Base-by-base conservation (phyloP, 139 green algal genomes). In the Gonium pectorale region DNA sequence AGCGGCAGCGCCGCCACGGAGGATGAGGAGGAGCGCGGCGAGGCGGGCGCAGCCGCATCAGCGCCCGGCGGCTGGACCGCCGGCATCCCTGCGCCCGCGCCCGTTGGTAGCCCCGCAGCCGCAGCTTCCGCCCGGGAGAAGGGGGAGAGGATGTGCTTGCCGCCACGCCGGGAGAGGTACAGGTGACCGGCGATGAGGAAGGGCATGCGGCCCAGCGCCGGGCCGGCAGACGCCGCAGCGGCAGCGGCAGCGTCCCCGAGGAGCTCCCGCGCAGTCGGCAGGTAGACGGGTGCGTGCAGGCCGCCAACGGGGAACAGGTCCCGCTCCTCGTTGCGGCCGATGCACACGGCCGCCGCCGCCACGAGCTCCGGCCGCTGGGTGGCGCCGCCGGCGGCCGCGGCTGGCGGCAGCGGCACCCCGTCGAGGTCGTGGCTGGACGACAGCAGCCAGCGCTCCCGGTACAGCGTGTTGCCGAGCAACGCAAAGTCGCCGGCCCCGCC, bases 101-200 rank as follows among this genome's bases (percentile, higher is more conserved):
- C n/a, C n/a, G n/a, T n/a, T n/a, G n/a, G n/a, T 6, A 21, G 19
- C 35, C 21, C 66, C 64, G 64, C 27, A 5, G 29, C 51, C 7
- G 52, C 68, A 15, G 35, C 59, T n/a, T 51, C 43, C 5, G 31
- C 37, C 9, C 64, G 46, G 7, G 44, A 26, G 29, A 78, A 77
- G 4, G 79, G 64, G 33, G 79, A 62, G 7, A 85, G 6, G 24
- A 85, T 38, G 64, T 78, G 79, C 40, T 75, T 77, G 27, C 79
- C 79, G 33, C 21, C 8, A 15, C 79, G 63, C 13, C 79, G 64
- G 29, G 64, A 66, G 31, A 87, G 64, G 44, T 82, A 51, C 46
- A 87, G 83, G 43, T 80, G 51, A 27, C 87, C 87, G 24, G 59
- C 56, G 29, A 89, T 64, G 33, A 91, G 71, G 72, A 86, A 86